Conservation (phyloP, 2,329 filamentous ascomycete species). For the Didymella glomerata region DNA sequence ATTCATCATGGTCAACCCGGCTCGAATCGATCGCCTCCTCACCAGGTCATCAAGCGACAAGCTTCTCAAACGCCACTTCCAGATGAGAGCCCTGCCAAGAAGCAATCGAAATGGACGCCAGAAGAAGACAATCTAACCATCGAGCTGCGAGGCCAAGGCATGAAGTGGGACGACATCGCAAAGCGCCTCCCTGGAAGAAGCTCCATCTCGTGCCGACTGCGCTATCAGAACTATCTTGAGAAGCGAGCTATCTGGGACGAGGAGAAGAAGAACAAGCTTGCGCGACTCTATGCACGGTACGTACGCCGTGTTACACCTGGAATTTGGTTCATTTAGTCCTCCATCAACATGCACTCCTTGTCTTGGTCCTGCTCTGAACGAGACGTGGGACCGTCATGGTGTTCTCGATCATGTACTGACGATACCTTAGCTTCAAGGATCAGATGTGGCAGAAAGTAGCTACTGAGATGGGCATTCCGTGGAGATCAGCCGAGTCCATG, state of each 20-base stretch:
- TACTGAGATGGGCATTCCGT: slow-evolving; percentile 93
- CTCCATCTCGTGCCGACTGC: slow-evolving; percentile 90
- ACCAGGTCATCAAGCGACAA: slow-evolving; percentile 47
- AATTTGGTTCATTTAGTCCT: background rate
- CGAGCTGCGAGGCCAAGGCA: slow-evolving; percentile 84
- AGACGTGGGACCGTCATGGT: background rate
- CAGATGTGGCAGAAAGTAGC: slow-evolving; percentile 98
- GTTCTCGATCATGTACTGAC: slow-evolving; percentile 32
- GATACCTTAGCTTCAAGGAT: slow-evolving; percentile 78
- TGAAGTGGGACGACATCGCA: slow-evolving; percentile 99
- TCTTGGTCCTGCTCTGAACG: background rate
- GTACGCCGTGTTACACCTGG: slow-evolving; percentile 29
- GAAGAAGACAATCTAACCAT: slow-evolving; percentile 96
- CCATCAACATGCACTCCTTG: background rate
- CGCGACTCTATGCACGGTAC: slow-evolving; percentile 91
- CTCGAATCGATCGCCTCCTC: slow-evolving; percentile 45
- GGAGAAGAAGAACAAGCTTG: slow-evolving; percentile 96
- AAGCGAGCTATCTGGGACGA: slow-evolving; percentile 94
- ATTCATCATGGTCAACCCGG: slow-evolving; percentile 35
- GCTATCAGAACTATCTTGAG: slow-evolving; percentile 98
- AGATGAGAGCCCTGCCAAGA: slow-evolving; percentile 51
- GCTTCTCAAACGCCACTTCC: slow-evolving; percentile 50
- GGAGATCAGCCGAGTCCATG: slow-evolving; percentile 96
- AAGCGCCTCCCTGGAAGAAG: slow-evolving; percentile 89
- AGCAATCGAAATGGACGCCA: slow-evolving; percentile 92